Conservation (phyloP, 805 yeast genomes). For the Candida coquimbonensis region DNA sequence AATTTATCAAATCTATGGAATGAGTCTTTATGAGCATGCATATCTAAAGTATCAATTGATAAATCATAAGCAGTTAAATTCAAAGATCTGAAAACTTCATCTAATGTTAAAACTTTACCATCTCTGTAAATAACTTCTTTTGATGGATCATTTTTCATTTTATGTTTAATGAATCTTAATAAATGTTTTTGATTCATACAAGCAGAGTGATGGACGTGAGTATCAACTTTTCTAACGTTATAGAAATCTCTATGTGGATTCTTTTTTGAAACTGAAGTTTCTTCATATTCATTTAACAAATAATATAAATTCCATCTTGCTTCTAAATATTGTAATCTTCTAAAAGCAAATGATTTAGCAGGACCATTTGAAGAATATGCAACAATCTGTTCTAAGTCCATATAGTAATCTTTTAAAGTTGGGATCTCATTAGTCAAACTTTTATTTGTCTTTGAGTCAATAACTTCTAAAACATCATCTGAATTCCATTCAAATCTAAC, state of each 20-base stretch:
- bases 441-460: constrained; percentile 28
- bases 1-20: constrained; percentile 97
- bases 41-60: constrained; percentile 93
- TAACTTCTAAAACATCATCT: constrained; percentile 67
- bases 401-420: constrained; percentile 75
- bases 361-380: constrained; percentile 89
- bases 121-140: constrained; percentile 94
- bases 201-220: constrained; percentile 98
- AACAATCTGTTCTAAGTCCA: constrained; percentile 72
- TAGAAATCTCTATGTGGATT: constrained; percentile 97
- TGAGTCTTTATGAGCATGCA: constrained; percentile 99
- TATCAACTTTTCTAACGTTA: constrained; percentile 93
- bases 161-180: constrained; percentile 88
- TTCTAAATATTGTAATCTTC: constrained; percentile 87
- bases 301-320: constrained; percentile 94
- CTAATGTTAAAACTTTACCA: constrained; percentile 76
- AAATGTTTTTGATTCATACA: constrained; percentile 98
- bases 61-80: constrained; percentile 90
- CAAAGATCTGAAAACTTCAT: constrained; percentile 87
- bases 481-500: constrained; percentile 42
- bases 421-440: constrained; percentile 58
- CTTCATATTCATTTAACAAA: constrained; percentile 86
- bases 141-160: constrained; percentile 77
- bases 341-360: constrained; percentile 90
- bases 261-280: constrained; percentile 79